Conservation (phyloP, 352 stramenopile species). For the Elongisporangium prolatum region DNA sequence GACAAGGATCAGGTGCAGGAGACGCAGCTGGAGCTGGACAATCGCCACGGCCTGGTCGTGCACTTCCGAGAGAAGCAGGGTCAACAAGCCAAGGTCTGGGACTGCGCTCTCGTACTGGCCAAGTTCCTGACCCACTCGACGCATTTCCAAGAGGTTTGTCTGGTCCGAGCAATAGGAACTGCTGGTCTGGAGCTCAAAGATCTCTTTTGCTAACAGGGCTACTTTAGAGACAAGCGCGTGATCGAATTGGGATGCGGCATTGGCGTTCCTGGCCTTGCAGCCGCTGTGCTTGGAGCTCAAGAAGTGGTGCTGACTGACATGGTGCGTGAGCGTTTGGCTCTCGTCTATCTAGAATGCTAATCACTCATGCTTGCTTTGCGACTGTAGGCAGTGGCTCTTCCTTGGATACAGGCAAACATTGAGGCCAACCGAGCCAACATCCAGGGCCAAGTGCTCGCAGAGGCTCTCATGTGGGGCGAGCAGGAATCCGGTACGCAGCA, state of each 20-base stretch:
- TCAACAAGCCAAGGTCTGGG: constrained; percentile 57
- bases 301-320: constrained; percentile 50
- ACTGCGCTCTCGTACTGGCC: constrained; percentile 48
- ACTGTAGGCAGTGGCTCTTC: constrained; percentile 27
- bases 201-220: constrained; percentile 7
- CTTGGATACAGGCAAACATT: constrained; percentile 54
- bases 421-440: constrained; percentile 29
- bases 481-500: constrained; percentile 2
- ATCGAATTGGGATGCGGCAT: constrained; percentile 57
- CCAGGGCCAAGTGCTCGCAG: constrained; percentile 10
- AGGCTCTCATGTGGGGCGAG: constrained; percentile 41
- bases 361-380: constrained; percentile 4
- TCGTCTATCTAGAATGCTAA: background rate
- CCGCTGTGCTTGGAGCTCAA: constrained; percentile 29
- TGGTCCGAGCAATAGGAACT: background rate
- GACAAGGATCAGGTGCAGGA: constrained; percentile 30
- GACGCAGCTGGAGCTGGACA: constrained; percentile 20
- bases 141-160: constrained; percentile 22
- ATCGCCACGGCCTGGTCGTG: constrained; percentile 10
- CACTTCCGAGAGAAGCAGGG: constrained; percentile 47
- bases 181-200: constrained; percentile 1
- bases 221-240: constrained; percentile 44
- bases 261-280: constrained; percentile 41
- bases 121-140: constrained; percentile 34
- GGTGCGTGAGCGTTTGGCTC: constrained; percentile 10